Base-by-base conservation (phyloP, 2,329 filamentous ascomycete genomes). In the Aspergillus novofumigatus region DNA sequence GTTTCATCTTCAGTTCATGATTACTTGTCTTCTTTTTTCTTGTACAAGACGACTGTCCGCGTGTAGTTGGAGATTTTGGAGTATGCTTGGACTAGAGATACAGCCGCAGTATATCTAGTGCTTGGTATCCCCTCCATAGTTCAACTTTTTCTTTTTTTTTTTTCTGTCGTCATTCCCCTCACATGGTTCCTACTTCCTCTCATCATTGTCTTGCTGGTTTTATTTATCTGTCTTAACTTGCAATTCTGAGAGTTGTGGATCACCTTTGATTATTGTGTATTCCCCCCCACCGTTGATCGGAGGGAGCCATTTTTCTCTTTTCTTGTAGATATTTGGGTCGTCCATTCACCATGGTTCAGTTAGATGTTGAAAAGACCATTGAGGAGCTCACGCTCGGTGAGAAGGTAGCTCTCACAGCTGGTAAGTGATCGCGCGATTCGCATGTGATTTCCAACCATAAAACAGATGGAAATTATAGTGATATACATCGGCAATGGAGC, bases 311-410 rank as follows among this genome's bases (percentile, higher is more conserved):
- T 20, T 20, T 17, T 29, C 25, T 20, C n/a, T 20, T 48, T 20
- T 32, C 23, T 3, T 28, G 21, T 47, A 47, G 11, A 47, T 47
- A 47, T 11, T 23, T 47, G 42, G 42, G 6, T 47, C 23, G 4
- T 5, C 4, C 3, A 1, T 23, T 47, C 61, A 69, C 42, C 38
- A 75, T 74, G 73, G 59, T 67, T 51, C 67, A 65, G 20, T 64
- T 72, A 42, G 71, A 76, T 51, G 69, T 76, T 28, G 74, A 76
- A 62, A 77, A 81, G 63, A 83, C 84, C 63, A 68, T 86, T 38
- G 73, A 77, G 47, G 74, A 75, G 60, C 70, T 87, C 44, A 82
- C 78, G 9, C 68, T 83, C 47, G 81, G 84, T 54, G 84, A 87
- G 68, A 87, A 87, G 75, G 82, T 82, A 60, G 61, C 67, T 52